A percentile compares a stretch with the other conserved stretches of the same genome.
phyloP scores from a whole-genome alignment of 2,329 filamentous ascomycete species.

The Ophiostoma pallidulum region DNA sequence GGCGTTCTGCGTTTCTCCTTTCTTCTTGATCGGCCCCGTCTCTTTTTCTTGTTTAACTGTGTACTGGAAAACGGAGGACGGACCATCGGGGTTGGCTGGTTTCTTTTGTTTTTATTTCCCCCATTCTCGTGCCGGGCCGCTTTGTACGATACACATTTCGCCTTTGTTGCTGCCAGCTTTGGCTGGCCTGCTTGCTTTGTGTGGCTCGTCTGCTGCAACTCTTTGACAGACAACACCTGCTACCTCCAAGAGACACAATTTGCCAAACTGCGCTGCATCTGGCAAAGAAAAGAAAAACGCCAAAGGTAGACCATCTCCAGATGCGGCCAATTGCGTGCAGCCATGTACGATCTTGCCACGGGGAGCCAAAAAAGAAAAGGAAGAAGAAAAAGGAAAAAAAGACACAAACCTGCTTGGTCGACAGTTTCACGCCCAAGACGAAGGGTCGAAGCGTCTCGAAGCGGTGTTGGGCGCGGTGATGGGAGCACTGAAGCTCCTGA shows the following conservation, averaged over 20 bases:
- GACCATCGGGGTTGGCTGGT: neutral
- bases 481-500: too few species aligned
- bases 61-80: neutral
- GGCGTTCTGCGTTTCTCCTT: slow-evolving; percentile 3
- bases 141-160: neutral
- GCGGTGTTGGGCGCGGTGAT: too few species aligned
- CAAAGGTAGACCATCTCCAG: too few species aligned
- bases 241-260: slow-evolving; percentile 6
- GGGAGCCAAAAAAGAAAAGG: too few species aligned
- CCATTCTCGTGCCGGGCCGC: neutral
- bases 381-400: too few species aligned
- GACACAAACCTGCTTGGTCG: too few species aligned
- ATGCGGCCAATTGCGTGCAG: too few species aligned
- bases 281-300: too few species aligned
- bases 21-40: neutral
- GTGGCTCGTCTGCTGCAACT: neutral
- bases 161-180: neutral
- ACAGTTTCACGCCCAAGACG: too few species aligned
- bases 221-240: neutral
- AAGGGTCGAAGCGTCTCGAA: too few species aligned
- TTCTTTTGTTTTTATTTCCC: neutral
- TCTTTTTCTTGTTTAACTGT: neutral
- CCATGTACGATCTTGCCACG: too few species aligned
- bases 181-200: neutral
- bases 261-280: neutral